Evolutionary conservation across 805 yeast genomes (phyloP).

Genomic region (Wickerhamomyces subpelliculosus): DNA sequence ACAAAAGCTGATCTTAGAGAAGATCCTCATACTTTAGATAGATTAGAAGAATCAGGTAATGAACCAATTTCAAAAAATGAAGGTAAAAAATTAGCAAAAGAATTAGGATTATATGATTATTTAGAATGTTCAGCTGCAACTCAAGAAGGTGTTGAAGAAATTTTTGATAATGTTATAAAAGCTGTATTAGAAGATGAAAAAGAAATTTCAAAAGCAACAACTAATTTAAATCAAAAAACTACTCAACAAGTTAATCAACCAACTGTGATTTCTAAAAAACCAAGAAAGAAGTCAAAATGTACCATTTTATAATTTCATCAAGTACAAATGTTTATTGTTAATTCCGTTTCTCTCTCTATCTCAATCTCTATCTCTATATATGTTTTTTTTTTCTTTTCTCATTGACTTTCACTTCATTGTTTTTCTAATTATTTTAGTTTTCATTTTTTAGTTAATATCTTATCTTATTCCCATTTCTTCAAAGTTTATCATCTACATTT

Average conservation of each 20-base stretch:
- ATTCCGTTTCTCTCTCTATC: too few species aligned
- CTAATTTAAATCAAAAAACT: conserved; percentile 1
- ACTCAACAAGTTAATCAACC: neutral
- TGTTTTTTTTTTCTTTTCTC: too few species aligned
- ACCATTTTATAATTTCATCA: conserved; percentile 30
- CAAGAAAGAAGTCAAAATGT: conserved; percentile 43
- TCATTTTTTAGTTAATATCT: too few species aligned
- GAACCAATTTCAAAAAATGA: conserved; percentile 57
- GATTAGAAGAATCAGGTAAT: conserved; percentile 50
- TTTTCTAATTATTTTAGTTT: too few species aligned
- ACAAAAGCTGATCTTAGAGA: conserved; percentile 86
- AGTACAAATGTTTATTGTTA: too few species aligned
- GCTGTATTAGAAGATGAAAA: conserved; percentile 39
- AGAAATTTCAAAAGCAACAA: conserved; percentile 5
- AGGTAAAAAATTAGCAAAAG: conserved; percentile 61
- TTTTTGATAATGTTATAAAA: conserved; percentile 77
- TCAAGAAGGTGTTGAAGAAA: conserved; percentile 78
- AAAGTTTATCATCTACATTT: too few species aligned
- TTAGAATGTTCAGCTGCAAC: conserved; percentile 89
- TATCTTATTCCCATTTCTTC: too few species aligned
- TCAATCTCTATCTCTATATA: too few species aligned
- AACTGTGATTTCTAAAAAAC: neutral
- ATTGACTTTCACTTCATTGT: too few species aligned
- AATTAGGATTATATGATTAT: conserved; percentile 65
- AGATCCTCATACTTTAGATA: conserved; percentile 65